Percentiles rank a stretch among this genome's conserved stretches.
Conservation (phyloP, 83 land plant genomes). For the Picea engelmannii region DNA sequence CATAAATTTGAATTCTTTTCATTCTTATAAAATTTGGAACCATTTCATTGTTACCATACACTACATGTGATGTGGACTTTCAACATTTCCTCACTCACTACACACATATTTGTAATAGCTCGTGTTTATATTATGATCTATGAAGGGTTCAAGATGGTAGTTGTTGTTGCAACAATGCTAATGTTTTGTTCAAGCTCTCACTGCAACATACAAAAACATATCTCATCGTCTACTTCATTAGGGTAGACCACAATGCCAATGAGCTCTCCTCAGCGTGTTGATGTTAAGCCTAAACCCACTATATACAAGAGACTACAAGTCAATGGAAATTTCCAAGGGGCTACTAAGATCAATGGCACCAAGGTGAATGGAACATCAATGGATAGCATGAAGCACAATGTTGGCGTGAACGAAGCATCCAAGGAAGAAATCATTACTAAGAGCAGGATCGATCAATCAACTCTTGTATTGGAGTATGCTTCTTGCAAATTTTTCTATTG, state of each 20-base stretch:
- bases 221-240: conserved; percentile 6
- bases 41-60: too few species aligned
- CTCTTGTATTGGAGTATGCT: conserved; percentile 82
- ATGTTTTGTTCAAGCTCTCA: not conserved
- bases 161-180: not conserved
- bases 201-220: not conserved
- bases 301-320: conserved; percentile 11
- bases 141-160: conserved; percentile 3
- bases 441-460: conserved; percentile 49
- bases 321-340: too few species aligned
- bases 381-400: not conserved
- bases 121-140: too few species aligned
- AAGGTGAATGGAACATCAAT: conserved; percentile 27
- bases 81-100: too few species aligned
- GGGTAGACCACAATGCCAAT: not conserved
- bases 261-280: conserved; percentile 4
- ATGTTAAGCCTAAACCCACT: conserved; percentile 27
- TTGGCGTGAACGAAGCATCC: conserved; percentile 6
- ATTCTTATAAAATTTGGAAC: too few species aligned
- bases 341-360: not conserved
- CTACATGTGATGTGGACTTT: too few species aligned
- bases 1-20: too few species aligned
- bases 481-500: conserved; percentile 74
- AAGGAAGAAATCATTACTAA: conserved; percentile 41
- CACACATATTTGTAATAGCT: too few species aligned